Base-by-base conservation (phyloP, 345 rosid genomes). In the Moricandia arvensis region DNA sequence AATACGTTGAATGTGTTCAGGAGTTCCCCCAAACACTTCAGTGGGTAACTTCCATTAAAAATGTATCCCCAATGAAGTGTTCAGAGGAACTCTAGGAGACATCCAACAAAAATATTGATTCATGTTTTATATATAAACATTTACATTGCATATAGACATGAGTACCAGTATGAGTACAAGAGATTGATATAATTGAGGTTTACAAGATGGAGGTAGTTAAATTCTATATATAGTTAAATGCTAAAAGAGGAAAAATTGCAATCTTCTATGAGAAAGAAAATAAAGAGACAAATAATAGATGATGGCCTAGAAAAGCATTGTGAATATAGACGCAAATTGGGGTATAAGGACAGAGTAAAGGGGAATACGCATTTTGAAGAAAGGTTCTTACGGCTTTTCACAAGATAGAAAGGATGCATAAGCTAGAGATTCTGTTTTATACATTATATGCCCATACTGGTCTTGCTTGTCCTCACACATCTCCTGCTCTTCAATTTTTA, bases 1-100 rank as follows among this genome's bases (percentile, higher is more conserved):
- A 75, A 47, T 67, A 18, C 0, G 38, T 67, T 35, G 57, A 61
- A 75, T 68, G 79, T 30, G 62, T 68, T 63, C 69, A 16, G 57
- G 74, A 75, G 79, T 75, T 75, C 79, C 74, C 79, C 79, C 79
- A 75, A 75, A 75, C 79, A 75, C 79, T 75, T 75, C 74, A 75
- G 79, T 68, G 68, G 54, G 57, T 51, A 21, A 73, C 45, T 26
- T 53, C 18, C n/a, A 21, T 29, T 30, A 10, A 37, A 6, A 2
- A 2, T 34, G 45, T 12, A 24, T 34, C 0, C 55, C 55, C 73
- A 66, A 15, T 74, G 78, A 74, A 74, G 78, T 74, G 72, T 0
- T 75, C 68, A 75, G 79, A 75, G 60, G 79, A 75, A 47, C 67
- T 59, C 78, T 75, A 59, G 78, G 78, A 75, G 78, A 45, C 73